Evolutionary conservation across 2,329 filamentous ascomycete genomes (phyloP), one percentile per base, ranked within the genome.

Genomic region (Ophiostoma himal-ulmi): DNA sequence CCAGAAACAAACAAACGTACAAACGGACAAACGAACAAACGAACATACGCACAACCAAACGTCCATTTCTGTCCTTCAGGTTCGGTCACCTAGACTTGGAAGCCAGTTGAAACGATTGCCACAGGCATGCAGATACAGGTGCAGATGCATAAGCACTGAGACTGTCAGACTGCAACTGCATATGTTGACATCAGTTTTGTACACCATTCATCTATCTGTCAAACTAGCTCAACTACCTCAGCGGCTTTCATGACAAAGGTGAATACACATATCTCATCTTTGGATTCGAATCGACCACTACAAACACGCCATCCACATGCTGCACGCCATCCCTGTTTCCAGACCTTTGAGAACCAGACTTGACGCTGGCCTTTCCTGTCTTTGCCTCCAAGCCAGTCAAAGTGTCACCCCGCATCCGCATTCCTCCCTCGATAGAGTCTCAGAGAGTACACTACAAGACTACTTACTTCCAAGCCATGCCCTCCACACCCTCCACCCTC

Each of bases 91-190:
- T 26, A 62, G 52, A 54, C 52, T 54, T 2, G 14, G 39, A 30
- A 39, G 13, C 44, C 44, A 26, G 26, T 57, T 11, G 57, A 62
- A 62, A 62, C 57, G 20, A 17, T 13, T 17, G 57, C 26, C 57
- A 62, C 26, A 26, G 52, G 57, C 57, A 34, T 62, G 57, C 26
- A 62, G 57, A 20, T 62, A 14, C 26, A 30, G 30, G 30, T 62
- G 57, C 57, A 62, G 57, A 62, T 34, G 57, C 57, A 62, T 26
- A 26, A 57, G 8, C 52, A 57, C 52, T 57, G 57, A 62, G 57
- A 62, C 57, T 30, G 22, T 34, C 26, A 62, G 26, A 30, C 57
- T 54, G 48, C n/a, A n/a, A n/a, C 48, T 60, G 54, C 57, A 62
- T 62, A 62, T 34, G 26, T 14, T 34, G 57, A 34, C 52, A 62